Evolutionary conservation across 192 early-diverging fungal species (phyloP), one percentile per base, ranked within the genome.

Genomic region (Cetraspora pellucida): DNA sequence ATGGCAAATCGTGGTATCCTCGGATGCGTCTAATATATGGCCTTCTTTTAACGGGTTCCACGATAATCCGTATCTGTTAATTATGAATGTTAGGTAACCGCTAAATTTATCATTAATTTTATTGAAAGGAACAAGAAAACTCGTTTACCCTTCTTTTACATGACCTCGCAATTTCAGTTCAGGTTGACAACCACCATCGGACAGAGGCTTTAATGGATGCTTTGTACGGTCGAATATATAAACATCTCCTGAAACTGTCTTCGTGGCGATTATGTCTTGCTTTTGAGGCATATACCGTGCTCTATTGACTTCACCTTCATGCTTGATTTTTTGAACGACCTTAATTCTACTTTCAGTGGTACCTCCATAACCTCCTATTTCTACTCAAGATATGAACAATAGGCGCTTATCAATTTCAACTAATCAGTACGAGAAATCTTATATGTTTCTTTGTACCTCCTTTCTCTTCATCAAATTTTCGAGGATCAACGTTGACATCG

Each of bases 271-370:
- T 57, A 99, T 93, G 79, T 97, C 91, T 10, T 95, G 93, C 78
- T 99, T 96, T 79, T 93, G 89, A 52, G 94, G 95, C 93, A 97
- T 97, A 81, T 99, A 99, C 55, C 97, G 89, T n/a, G 95, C 96
- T 71, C 97, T 82, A 85, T 99, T 99, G 65, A 98, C 95, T 84
- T 99, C 97, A 68, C 96, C 96, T 50, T 98, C 96, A 74, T 99
- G 97, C 75, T 92, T 91, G 82, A 99, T 99, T 43, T 91, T 91
- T 85, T 99, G 97, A 55, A 90, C 94, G 72, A 98, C 81, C 37
- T 79, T 81, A 69, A 84, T 94, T 79, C 93, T 92, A 85, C 89
- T 93, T 59, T 74, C 70, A 19, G 70, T 19, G 11, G 91, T 87
- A 28, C 90, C 91, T 69, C 93, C 92, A 77, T 93, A 94, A 10